phyloP scores from a whole-genome alignment of 1,284 basidiomycete species.

The Xerocomus amazonicus region DNA sequence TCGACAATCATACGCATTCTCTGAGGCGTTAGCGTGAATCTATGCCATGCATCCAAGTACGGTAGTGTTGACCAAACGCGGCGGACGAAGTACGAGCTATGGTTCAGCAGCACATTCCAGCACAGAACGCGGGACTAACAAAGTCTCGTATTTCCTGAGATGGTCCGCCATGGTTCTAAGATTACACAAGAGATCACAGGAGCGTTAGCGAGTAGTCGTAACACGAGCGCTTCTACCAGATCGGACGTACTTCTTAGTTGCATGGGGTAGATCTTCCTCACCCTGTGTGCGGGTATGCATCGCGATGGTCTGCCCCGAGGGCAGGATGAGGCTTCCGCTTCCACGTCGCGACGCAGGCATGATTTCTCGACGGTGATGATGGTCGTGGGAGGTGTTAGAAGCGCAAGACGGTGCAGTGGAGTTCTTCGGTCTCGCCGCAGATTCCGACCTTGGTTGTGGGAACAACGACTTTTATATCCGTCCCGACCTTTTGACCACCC shows the following conservation, averaged over 20 bases:
- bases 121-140: conserved; percentile 47
- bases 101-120: conserved; percentile 9
- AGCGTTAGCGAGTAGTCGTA: conserved; percentile 6
- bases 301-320: conserved; percentile 71
- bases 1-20: conserved; percentile 97
- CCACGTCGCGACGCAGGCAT: conserved; percentile 72
- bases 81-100: not conserved
- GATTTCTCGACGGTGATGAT: conserved; percentile 14
- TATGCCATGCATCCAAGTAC: conserved; percentile 25
- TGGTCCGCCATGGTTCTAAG: conserved; percentile 84
- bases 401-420: conserved; percentile 9
- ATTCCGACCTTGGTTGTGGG: conserved; percentile 13
- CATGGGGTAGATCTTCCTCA: conserved; percentile 81
- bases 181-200: not conserved
- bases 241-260: conserved; percentile 70
- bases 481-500: too few species aligned
- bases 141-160: conserved; percentile 79
- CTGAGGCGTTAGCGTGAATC: conserved; percentile 86
- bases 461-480: conserved; percentile 23
- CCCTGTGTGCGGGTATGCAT: conserved; percentile 52
- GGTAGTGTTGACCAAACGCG: not conserved
- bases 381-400: conserved; percentile 21
- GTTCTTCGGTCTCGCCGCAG: conserved; percentile 10
- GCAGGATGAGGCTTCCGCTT: conserved; percentile 68
- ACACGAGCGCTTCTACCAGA: not conserved